Base-by-base conservation (phyloP, 352 stramenopile genomes). In the Pilasporangium apinafurcum region DNA sequence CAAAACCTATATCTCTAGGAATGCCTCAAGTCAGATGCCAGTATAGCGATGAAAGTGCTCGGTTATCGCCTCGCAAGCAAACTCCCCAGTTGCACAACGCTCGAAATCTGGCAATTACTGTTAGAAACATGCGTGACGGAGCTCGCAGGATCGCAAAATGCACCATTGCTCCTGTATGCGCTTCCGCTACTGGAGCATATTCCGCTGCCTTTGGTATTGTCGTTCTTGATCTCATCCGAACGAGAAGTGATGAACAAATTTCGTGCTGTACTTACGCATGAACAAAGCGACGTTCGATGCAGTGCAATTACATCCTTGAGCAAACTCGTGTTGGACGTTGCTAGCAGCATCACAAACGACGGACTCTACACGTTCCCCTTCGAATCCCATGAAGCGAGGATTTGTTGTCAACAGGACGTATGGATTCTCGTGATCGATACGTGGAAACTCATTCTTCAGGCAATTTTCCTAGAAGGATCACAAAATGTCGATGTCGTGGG, bases 211-310 rank as follows among this genome's bases (percentile, higher is more conserved):
- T 62, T 87, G 13, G 56, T 90, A 17, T 43, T 92, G 13, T 39
- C 62, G 1, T 89, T 93, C 31, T 47, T 93, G 20, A 46, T 81
- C 17, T 60, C 75, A 8, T 57, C 61, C 9, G 81, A 93, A 38
- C 70, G 71, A 29, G 78, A 90, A 29, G 70, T 74, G 1, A 84
- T 89, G 68, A 91, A 89, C 48, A 89, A 89, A 38, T 45, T 93
- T 32, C 71, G 74, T 5, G 48, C 62, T 3, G 56, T 80, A 41
- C 56, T 93, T 4, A 68, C 62, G n/a, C 81, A 93, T 35, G 76
- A 88, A 24, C 60, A 80, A 26, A 62, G 48, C 27, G 62, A 84
- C 13, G 68, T 90, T 29, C 73, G 72, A 3, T 79, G 62, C 38
- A 56, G 52, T 14, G 79, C 81, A 1, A 80, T 91, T 42, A 47